Percentiles rank a stretch among this genome's conserved stretches.
These are phyloP conservation scores for Aegilops sharonensis DNA, from an alignment of 176 grass and related monocot species.

Conservation along the genomic window DNA sequence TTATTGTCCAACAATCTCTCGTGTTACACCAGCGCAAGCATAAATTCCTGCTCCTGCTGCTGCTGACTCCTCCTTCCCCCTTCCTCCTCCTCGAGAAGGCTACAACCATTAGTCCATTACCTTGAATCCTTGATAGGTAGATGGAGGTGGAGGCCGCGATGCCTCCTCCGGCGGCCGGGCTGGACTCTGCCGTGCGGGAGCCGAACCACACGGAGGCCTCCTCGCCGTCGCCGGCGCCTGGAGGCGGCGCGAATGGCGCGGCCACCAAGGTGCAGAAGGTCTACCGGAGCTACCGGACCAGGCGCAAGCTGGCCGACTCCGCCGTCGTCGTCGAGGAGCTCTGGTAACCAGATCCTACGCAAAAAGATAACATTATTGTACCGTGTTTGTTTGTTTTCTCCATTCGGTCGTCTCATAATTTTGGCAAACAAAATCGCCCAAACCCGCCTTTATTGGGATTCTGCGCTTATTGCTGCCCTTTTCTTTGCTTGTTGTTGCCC, in stretches of 20 bases:
- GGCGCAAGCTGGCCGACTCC: constrained; percentile 86
- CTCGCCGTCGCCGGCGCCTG: constrained; percentile 9
- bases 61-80: not conserved
- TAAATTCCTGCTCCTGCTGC: not conserved
- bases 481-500: not conserved
- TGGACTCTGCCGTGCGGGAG: not conserved
- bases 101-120: not conserved
- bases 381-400: not conserved
- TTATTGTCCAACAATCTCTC: not conserved
- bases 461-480: not conserved
- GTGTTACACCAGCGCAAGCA: constrained; percentile 1
- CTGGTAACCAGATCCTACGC: constrained; percentile 47
- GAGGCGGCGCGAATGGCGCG: constrained; percentile 39
- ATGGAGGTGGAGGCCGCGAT: constrained; percentile 44
- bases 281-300: constrained; percentile 93
- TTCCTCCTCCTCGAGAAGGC: not conserved
- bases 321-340: constrained; percentile 98
- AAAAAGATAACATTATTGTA: not conserved
- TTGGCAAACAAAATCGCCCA: constrained; percentile 1
- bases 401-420: not conserved
- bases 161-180: not conserved
- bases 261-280: constrained; percentile 93
- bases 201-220: not conserved
- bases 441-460: not conserved
- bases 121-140: not conserved